Evolutionary conservation across 495 filamentous ascomycete species (phyloP), one percentile per base, ranked within the genome.

Genomic region (Hypoxylon fuscum): DNA sequence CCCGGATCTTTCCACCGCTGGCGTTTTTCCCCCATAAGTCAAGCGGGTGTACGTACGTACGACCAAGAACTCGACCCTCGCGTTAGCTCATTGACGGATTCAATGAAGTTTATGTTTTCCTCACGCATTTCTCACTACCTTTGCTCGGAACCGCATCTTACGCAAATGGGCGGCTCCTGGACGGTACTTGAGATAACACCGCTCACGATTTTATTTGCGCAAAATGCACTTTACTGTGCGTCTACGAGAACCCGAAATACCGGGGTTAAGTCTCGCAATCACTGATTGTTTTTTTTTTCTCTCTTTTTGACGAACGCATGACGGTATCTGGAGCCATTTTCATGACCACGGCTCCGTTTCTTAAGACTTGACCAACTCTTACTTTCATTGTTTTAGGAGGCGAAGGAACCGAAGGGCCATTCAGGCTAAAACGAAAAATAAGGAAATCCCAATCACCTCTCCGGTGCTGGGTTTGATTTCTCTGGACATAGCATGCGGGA

Each of bases 271-370:
- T 51, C 62, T 61, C 37, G 32, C 63, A 62, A 57, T 62, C 52
- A 41, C 55, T 47, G 41, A 47, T 46, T 55, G 44, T 25, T 29
- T 38, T 59, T 55, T 22, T 22, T 38, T 14, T 12, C n/a, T 38
- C 15, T 53, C 64, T 73, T 74, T 66, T 66, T 75, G 51, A 74
- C 45, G 74, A 76, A 67, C 73, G 70, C 72, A 78, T 76, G 74
- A 76, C 61, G 64, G 62, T 67, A 50, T 12, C 48, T 55, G 34
- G 17, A 52, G 64, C 59, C 64, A 68, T 42, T 35, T n/a, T 68
- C 64, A 68, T 55, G 64, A 68, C 40, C 43, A 68, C 55, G 59
- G 48, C 55, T 59, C 55, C 40, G 27, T 59, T 63, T 58, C 32
- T 49, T 40, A 46, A 50, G 29, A 34, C 37, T 54, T 25, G 17